Conservation (phyloP, 1,284 basidiomycete genomes). For the Puccinia polysora region DNA sequence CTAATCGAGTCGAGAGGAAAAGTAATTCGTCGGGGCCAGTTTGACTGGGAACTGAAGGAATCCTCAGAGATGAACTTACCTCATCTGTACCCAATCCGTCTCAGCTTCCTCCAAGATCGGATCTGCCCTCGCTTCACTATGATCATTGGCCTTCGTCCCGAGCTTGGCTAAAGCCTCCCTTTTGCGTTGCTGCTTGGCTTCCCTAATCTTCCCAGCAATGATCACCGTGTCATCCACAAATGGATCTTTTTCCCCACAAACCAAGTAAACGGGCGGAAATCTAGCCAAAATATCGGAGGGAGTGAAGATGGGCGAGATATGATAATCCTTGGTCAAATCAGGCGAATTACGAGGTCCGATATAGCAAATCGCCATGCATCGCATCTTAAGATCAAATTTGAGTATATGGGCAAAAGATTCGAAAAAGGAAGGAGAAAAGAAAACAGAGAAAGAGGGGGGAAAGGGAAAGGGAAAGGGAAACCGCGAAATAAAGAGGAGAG, state of each 20-base stretch:
- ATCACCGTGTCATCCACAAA: slow-evolving; percentile 92
- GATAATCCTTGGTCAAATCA: slow-evolving; percentile 89
- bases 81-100: slow-evolving; percentile 91
- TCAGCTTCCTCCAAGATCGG: slow-evolving; percentile 66
- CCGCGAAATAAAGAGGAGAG: too few relatives aligned
- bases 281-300: slow-evolving; percentile 76
- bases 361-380: slow-evolving; percentile 96
- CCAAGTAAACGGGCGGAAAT: slow-evolving; percentile 78
- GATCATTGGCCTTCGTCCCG: slow-evolving; percentile 54
- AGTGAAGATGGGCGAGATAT: slow-evolving; percentile 86
- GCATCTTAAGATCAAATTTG: too few relatives aligned
- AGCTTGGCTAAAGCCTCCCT: slow-evolving; percentile 63
- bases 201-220: slow-evolving; percentile 83
- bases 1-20: slow-evolving; percentile 4
- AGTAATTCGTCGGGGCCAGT: slow-evolving; percentile 68
- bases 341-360: slow-evolving; percentile 86
- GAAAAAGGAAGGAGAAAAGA: too few relatives aligned
- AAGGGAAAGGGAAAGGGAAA: too few relatives aligned
- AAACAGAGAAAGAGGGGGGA: too few relatives aligned
- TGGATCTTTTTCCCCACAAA: slow-evolving; percentile 76
- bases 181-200: slow-evolving; percentile 78
- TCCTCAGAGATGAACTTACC: slow-evolving; percentile 54
- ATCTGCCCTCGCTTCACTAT: slow-evolving; percentile 53
- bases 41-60: slow-evolving; percentile 59
- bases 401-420: too few relatives aligned